Base-by-base conservation (phyloP, 805 yeast species). In the Metschnikowia gelsemii region DNA sequence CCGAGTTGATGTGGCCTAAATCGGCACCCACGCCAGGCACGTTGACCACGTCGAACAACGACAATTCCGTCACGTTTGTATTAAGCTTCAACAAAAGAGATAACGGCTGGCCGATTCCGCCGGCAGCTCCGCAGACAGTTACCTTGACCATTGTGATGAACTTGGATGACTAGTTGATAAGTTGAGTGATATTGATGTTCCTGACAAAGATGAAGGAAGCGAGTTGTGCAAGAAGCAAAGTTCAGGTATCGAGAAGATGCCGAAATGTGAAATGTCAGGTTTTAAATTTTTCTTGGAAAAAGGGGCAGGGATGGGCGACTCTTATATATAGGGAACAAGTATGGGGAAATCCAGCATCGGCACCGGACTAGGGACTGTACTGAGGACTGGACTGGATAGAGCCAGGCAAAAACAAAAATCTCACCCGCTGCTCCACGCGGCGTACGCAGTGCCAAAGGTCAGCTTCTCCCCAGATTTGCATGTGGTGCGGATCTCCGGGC, bases 51-150 rank as follows among this genome's bases (percentile, higher is more conserved):
- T 89, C 96, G 66, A 80, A 88, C 44, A 88, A 74, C 4, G 95
- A 80, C 54, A 88, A 73, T 54, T 82, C 80, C 46, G 73, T 71
- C 35, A 82, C 75, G 40, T 73, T 70, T 28, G 79, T 79, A 54
- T 80, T 78, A 46, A 87, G 70, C 66, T 88, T 88, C 54, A 88
- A 72, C 49, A 88, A 74, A 41, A 89, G 78, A 11, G 96, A 87
- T 47, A 88, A 74, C 31, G 96, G 95, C 73, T 89, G 96, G 42
- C 96, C 96, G 60, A 88, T 88, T 47, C 96, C 96, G 56, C 96
- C 96, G 40, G 91, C 89, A 44, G 96, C 96, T 51, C 96, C 96
- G 40, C 83, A 74, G 46, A 88, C 89, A 42, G 95, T 77, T 40
- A 87, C 95, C 73, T 87, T 88, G 42, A 70, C 74, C 75, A 70